Base-by-base conservation (phyloP, 2,329 filamentous ascomycete genomes). In the Colletotrichum tropicale region DNA sequence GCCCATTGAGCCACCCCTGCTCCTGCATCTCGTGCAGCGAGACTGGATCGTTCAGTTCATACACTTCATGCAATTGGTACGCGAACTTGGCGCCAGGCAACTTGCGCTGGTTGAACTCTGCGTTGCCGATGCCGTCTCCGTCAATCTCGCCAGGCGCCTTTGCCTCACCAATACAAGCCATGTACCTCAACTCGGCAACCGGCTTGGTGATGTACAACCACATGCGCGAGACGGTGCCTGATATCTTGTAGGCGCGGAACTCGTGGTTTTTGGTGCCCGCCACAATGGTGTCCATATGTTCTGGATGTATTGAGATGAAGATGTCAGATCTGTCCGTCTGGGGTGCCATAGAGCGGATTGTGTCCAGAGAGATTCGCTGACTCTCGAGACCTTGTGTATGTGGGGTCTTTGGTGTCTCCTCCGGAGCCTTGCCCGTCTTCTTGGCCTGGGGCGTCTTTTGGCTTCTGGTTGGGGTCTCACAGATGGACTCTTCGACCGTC, bases 31-130 rank as follows among this genome's bases (percentile, higher is more conserved):
- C 84, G 0, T 85, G 83, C 3, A 91, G 83, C 1, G 87, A 83
- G 3, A 92, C 85, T 0, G 91, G 89, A 80, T 93, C 89, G 78
- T 93, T 92, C 30, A 94, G 86, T 81, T 91, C 87, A 79, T 93
- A 94, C 1, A 94, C 85, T 78, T 93, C 87, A 26, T 87, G 78
- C 60, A 92, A 84, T 78, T 89, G 87, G 79, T 91, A 90, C 5
- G 89, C 90, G 76, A 84, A 90, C 28, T 85, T 86, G 18, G 81
- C 80, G n/a, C 78, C 74, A n/a, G 77, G 81, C 32, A 6, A 16
- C 52, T 78, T 81, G 8, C 84, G 84, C 12, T 82, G 79, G 74
- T 90, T 90, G 80, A 90, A 92, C 13, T 89, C 87, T 3, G 79
- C 82, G 74, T 91, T 92, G 18, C 89, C 90, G 3, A 88, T 75